Conservation (phyloP, 148 eudicot genomes). For the Agrostemma githago region DNA sequence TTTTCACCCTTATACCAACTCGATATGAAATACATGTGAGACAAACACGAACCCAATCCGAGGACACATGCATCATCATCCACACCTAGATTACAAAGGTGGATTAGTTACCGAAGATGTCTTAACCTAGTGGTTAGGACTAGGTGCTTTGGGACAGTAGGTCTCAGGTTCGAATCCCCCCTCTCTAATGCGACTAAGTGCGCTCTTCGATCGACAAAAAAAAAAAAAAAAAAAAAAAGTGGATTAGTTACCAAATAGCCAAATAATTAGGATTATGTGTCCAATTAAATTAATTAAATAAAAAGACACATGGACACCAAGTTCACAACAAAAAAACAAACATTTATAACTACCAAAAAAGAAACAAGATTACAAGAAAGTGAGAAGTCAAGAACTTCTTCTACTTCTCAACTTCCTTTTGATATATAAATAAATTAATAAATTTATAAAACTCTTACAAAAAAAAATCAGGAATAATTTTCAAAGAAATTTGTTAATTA, state of each 20-base stretch:
- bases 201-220: too few relatives aligned
- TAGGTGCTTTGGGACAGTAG: too few relatives aligned
- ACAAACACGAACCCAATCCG: not conserved
- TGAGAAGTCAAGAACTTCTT: constrained; percentile 15
- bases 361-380: not conserved
- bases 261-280: not conserved
- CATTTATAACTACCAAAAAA: not conserved
- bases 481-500: not conserved
- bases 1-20: too few relatives aligned
- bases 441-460: not conserved
- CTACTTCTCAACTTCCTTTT: constrained; percentile 10
- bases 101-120: constrained; percentile 20
- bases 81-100: constrained; percentile 5
- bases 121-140: too few relatives aligned
- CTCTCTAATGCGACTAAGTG: too few relatives aligned
- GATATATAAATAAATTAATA: too few relatives aligned
- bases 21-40: not conserved
- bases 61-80: not conserved
- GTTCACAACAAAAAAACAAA: not conserved
- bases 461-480: too few relatives aligned
- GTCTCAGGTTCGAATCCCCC: too few relatives aligned
- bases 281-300: constrained; percentile 3
- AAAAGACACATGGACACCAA: not conserved
- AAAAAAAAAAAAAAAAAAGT: too few relatives aligned
- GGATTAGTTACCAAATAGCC: constrained; percentile 11